These are phyloP conservation scores for Nicotiana otophora DNA, from an alignment of 257 asterid species.

Conservation along the genomic window DNA sequence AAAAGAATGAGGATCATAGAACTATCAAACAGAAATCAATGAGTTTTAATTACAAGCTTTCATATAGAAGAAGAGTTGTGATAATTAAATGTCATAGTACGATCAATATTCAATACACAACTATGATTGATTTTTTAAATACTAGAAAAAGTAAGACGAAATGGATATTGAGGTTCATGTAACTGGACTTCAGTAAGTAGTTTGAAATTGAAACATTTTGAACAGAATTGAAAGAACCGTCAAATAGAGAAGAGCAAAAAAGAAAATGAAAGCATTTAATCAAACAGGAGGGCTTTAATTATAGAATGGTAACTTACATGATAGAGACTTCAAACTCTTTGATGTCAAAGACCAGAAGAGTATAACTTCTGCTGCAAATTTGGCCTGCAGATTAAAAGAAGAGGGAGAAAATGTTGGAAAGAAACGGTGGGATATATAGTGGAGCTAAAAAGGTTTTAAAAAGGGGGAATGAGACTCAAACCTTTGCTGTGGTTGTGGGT, in stretches of 20 bases:
- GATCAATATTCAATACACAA: neutral
- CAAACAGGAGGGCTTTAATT: neutral
- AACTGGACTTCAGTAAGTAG: neutral
- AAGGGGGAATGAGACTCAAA: neutral
- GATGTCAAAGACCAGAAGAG: neutral
- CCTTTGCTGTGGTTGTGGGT: too few relatives aligned
- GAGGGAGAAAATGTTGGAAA: neutral
- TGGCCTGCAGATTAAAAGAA: neutral
- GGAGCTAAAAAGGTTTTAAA: neutral
- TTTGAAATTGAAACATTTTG: neutral
- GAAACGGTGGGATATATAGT: neutral
- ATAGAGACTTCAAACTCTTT: neutral
- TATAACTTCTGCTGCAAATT: neutral
- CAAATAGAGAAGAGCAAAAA: neutral
- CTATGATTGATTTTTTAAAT: neutral
- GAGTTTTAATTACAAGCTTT: neutral
- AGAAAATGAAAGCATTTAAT: neutral
- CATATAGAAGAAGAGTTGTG: neutral
- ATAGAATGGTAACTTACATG: neutral
- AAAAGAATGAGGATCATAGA: neutral
- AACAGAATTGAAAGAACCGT: neutral
- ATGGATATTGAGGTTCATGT: neutral
- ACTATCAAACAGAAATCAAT: neutral
- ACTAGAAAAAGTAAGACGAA: neutral
- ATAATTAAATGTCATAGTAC: neutral